A percentile compares a stretch with the other conserved stretches of the same genome.
These are phyloP conservation scores for Fusarium camptoceras DNA, from an alignment of 2,329 filamentous ascomycete genomes.

Conservation along the genomic window DNA sequence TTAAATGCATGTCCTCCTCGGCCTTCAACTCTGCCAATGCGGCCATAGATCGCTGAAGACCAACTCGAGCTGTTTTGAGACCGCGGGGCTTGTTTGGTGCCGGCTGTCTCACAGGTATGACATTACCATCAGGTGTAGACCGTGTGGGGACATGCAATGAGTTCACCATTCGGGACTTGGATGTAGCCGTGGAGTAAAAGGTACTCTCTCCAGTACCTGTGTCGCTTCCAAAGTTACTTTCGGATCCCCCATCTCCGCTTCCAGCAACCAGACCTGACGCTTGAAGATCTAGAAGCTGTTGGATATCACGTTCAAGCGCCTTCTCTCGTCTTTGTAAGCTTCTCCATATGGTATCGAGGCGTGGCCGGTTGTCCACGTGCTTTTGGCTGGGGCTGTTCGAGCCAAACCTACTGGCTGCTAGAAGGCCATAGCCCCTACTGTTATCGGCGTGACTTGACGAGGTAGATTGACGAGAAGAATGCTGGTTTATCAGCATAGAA, in stretches of 20 bases:
- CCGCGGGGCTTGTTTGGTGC: conserved; percentile 62
- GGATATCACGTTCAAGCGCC: conserved; percentile 60
- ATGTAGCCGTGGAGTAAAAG: conserved; percentile 55
- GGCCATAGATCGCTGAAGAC: conserved; percentile 71
- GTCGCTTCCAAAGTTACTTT: conserved; percentile 47
- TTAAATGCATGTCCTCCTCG: conserved; percentile 73
- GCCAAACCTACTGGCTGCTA: conserved; percentile 33
- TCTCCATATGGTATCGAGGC: conserved; percentile 61
- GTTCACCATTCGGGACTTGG: conserved; percentile 55
- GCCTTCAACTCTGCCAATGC: conserved; percentile 74
- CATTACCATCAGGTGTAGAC: conserved; percentile 57
- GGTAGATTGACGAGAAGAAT: conserved; percentile 6
- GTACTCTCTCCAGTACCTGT: conserved; percentile 58
- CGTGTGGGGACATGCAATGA: conserved; percentile 57
- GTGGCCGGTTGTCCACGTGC: conserved; percentile 44
- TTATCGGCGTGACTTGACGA: conserved; percentile 28
- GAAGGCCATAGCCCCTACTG: conserved; percentile 23
- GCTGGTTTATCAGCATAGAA: conserved; percentile 48
- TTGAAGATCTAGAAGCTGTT: conserved; percentile 62
- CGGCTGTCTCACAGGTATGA: conserved; percentile 72
- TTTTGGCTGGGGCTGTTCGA: conserved; percentile 49
- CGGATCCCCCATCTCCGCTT: conserved; percentile 45
- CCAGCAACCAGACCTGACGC: conserved; percentile 58
- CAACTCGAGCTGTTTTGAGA: conserved; percentile 71
- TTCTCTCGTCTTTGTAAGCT: conserved; percentile 60